Percentiles rank a stretch among this genome's conserved stretches.
These are phyloP conservation scores for Boletus rubescentipes DNA, from an alignment of 768 basidiomycete species.

Conservation along the genomic window DNA sequence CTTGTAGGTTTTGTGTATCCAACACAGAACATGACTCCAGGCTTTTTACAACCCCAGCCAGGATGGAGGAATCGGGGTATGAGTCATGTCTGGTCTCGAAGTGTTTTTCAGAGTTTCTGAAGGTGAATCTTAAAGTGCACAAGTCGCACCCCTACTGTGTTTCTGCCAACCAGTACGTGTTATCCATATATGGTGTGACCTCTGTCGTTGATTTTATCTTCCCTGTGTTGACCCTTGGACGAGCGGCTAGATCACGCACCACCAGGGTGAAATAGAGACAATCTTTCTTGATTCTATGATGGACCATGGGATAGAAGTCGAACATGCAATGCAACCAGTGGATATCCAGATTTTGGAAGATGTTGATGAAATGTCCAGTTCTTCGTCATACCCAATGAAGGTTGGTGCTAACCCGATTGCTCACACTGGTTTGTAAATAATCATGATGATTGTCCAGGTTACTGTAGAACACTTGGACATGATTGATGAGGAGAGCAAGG, in stretches of 20 bases:
- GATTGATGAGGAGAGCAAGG: conserved; percentile 30
- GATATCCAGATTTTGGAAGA: conserved; percentile 37
- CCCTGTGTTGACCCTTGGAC: not conserved
- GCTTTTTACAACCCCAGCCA: conserved; percentile 69
- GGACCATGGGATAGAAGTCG: conserved; percentile 30
- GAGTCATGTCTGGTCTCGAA: not conserved
- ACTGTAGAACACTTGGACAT: conserved; percentile 20
- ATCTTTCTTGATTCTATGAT: conserved; percentile 43
- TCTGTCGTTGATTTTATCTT: not conserved
- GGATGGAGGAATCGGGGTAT: conserved; percentile 59
- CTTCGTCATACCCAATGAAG: conserved; percentile 33
- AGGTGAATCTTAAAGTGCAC: conserved; percentile 47
- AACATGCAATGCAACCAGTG: conserved; percentile 34
- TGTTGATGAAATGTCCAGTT: conserved; percentile 34
- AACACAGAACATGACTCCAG: conserved; percentile 33
- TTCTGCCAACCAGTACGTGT: conserved; percentile 52
- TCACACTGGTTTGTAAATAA: not conserved
- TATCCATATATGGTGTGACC: conserved; percentile 63
- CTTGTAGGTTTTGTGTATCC: not conserved
- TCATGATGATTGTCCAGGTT: conserved; percentile 14
- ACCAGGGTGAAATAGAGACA: conserved; percentile 43
- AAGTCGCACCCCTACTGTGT: conserved; percentile 59
- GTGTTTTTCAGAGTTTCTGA: not conserved
- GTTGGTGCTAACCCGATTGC: not conserved
- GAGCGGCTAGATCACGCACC: conserved; percentile 32